These are phyloP conservation scores for Fusarium begoniae DNA, from an alignment of 2,329 filamentous ascomycete species.

Conservation along the genomic window DNA sequence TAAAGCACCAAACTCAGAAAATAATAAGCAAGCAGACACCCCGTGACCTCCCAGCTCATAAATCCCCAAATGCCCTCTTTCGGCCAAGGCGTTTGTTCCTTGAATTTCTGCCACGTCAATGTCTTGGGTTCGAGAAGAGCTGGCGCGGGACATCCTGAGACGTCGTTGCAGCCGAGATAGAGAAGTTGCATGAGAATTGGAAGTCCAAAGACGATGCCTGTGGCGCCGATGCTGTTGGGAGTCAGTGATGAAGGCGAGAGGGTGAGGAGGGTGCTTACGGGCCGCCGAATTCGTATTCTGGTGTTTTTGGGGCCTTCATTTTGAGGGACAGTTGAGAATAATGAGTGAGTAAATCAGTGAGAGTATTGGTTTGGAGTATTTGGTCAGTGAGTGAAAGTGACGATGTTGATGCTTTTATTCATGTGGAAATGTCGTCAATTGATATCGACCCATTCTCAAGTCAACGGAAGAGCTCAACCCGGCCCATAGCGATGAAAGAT, in stretches of 20 bases:
- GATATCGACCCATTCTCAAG: constrained; percentile 31
- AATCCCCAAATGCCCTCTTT: constrained; percentile 72
- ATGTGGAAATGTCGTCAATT: neutral
- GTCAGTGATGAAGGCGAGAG: neutral
- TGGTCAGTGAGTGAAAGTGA: neutral
- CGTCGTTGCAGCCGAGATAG: constrained; percentile 85
- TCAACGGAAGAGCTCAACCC: constrained; percentile 26
- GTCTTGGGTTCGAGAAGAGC: constrained; percentile 75
- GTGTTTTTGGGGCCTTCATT: constrained; percentile 15
- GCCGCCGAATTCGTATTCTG: constrained; percentile 47
- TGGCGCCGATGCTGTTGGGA: constrained; percentile 70
- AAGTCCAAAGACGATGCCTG: constrained; percentile 78
- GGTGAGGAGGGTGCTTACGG: constrained; percentile 36
- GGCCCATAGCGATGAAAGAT: constrained; percentile 19
- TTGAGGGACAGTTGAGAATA: neutral
- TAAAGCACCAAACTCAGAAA: constrained; percentile 76
- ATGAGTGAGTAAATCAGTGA: neutral
- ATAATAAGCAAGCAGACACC: constrained; percentile 79
- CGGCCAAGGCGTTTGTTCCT: constrained; percentile 80
- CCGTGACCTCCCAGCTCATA: constrained; percentile 70
- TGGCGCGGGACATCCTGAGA: constrained; percentile 85
- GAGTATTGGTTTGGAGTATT: too few species aligned
- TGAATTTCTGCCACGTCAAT: constrained; percentile 74
- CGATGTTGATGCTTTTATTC: neutral
- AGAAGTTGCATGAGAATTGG: constrained; percentile 78